Evolutionary conservation across 2,329 filamentous ascomycete genomes (phyloP), one percentile per base, ranked within the genome.

Genomic region (Mycosphaerella sp.): DNA sequence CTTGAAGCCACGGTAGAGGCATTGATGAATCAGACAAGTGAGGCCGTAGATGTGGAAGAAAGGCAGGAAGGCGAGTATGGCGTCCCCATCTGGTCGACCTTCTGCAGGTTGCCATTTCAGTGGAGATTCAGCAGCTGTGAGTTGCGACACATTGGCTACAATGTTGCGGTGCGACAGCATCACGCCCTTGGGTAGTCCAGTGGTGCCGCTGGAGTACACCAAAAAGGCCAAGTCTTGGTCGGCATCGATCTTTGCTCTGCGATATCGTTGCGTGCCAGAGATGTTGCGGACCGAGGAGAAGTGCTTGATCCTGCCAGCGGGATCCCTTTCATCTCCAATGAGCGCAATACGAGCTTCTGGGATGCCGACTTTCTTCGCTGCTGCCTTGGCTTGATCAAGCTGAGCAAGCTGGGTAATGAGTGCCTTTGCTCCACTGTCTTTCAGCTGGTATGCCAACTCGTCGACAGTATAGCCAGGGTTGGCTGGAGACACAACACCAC

Each of bases 11-110:
- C 74, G 73, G 67, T 82, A 82, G 13, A 89, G 68, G 34, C 81
- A 74, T 63, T 83, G 77, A 55, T 93, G 81, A 39, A 94, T 75
- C 36, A 89, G 78, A 61, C 80, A 85, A 9, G 81, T 86, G 21
- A 95, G 77, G 8, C 85, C 85, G 64, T 95, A 95, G 56, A 95
- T 90, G 66, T 95, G 89, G 71, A 89, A 95, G 68, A 95, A 93
- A 0, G 90, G 89, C 13, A 95, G 70, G 55, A 94, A 85, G 0
- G 86, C 87, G 5, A 95, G 69, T 30, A 91, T 73, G 49, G 79
- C 80, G 64, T 95, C 89, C 7, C 81, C 81, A 63, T 80, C 79
- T 1, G 74, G 64, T 63, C 1, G 80, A 77, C 56, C 59, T 44
- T 73, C 57, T 62, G 65, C 49, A 66, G 62, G 71, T 68, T 67